Percentiles rank a stretch among this genome's conserved stretches.
Evolutionary conservation across 495 filamentous ascomycete genomes (phyloP).

Genomic region (Hypomontagnella monticulosa): DNA sequence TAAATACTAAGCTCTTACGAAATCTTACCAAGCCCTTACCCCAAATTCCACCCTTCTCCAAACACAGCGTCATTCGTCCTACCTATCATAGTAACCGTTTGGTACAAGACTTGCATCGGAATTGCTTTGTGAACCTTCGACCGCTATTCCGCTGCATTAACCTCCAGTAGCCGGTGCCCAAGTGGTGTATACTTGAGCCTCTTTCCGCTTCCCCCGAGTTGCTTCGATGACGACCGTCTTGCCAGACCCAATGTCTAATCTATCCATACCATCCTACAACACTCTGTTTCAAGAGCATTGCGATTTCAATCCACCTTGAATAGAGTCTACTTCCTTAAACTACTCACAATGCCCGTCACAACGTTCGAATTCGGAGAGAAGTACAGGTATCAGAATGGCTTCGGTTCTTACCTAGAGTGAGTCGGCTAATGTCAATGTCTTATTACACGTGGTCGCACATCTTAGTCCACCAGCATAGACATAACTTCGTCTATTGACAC

Average conservation of each 20-base stretch:
- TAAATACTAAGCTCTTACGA: not conserved
- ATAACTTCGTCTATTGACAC: not conserved
- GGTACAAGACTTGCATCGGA: constrained; percentile 14
- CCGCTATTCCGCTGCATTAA: constrained; percentile 31
- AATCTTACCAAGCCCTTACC: constrained; percentile 1
- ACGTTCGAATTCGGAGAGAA: constrained; percentile 64
- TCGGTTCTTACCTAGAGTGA: constrained; percentile 70
- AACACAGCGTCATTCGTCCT: constrained; percentile 3
- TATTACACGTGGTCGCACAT: not conserved
- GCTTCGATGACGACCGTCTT: constrained; percentile 4
- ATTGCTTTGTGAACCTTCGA: constrained; percentile 14
- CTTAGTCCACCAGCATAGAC: not conserved
- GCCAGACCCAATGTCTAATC: constrained; percentile 7
- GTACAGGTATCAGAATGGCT: constrained; percentile 76
- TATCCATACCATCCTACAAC: no score
- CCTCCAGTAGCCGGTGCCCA: constrained; percentile 42
- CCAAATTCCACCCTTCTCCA: constrained; percentile 32
- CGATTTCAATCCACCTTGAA: constrained; percentile 18
- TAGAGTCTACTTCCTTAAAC: not conserved
- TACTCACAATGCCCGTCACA: constrained; percentile 65
- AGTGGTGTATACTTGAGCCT: constrained; percentile 8
- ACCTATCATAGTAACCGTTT: constrained; percentile 1
- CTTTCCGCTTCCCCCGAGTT: constrained; percentile 1
- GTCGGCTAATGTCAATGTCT: constrained; percentile 16
- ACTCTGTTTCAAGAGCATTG: not conserved